These are phyloP conservation scores for Smallanthus sonchifolius DNA, from an alignment of 129 eudicot genomes.

Conservation along the genomic window DNA sequence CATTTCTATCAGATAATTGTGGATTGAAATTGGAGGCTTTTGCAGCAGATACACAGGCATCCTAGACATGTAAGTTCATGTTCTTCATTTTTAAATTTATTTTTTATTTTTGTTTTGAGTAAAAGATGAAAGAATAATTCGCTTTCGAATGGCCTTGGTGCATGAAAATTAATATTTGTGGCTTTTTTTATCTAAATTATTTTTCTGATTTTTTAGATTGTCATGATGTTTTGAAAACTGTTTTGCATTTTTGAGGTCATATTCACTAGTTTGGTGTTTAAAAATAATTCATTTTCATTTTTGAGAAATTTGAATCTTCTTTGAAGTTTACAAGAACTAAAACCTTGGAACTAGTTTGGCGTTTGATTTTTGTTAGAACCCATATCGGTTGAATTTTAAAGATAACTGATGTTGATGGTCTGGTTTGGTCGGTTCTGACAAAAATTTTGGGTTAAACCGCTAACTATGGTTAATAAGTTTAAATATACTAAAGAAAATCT, in stretches of 20 bases:
- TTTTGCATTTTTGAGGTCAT: not conserved
- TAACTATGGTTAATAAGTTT: not conserved
- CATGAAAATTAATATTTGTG: not conserved
- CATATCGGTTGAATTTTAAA: not conserved
- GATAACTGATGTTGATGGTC: not conserved
- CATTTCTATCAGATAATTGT: not conserved
- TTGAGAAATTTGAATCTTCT: not conserved
- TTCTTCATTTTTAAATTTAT: not conserved
- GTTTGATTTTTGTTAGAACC: not conserved
- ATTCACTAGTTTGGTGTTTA: not conserved
- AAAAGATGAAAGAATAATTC: too few species aligned
- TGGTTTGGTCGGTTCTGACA: not conserved
- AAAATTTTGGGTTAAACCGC: not conserved
- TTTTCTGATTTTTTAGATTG: not conserved
- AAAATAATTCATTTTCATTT: not conserved
- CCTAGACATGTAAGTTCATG: not conserved
- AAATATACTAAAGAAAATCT: not conserved
- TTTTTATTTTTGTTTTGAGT: too few species aligned
- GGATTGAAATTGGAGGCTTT: conserved; percentile 3
- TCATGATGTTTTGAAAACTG: not conserved
- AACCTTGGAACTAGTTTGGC: not conserved
- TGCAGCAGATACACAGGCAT: not conserved
- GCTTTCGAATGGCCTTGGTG: too few species aligned
- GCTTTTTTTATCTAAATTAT: not conserved
- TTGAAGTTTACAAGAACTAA: too few species aligned